These are phyloP conservation scores for Cutaneotrichosporon curvatum DNA, from an alignment of 1,284 basidiomycete species.

Conservation along the genomic window DNA sequence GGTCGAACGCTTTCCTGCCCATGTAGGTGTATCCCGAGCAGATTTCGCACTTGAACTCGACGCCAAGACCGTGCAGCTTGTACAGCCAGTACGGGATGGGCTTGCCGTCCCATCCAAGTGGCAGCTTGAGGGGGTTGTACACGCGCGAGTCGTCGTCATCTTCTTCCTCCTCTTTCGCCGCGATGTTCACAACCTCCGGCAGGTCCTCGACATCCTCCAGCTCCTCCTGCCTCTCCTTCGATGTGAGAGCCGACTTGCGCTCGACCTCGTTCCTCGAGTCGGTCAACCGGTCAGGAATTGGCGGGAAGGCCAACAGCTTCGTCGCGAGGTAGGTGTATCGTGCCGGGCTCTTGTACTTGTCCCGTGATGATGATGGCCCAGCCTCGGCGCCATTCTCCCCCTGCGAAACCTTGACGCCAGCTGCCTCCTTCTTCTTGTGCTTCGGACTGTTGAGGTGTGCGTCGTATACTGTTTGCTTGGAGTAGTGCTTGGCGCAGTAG, in stretches of 20 bases:
- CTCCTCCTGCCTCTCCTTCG: slow-evolving; percentile 92
- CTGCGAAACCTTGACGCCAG: slow-evolving; percentile 42
- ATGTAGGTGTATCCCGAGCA: slow-evolving; percentile 94
- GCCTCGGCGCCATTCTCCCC: slow-evolving; percentile 22
- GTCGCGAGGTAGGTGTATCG: slow-evolving; percentile 65
- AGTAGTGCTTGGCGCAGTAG: slow-evolving; percentile 86
- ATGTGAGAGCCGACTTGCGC: slow-evolving; percentile 88
- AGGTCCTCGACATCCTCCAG: slow-evolving; percentile 69
- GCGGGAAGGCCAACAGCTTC: slow-evolving; percentile 56
- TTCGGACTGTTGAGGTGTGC: slow-evolving; percentile 92
- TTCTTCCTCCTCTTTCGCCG: slow-evolving; percentile 48
- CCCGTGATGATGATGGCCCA: slow-evolving; percentile 44
- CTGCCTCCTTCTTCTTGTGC: slow-evolving; percentile 71
- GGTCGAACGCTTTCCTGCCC: slow-evolving; percentile 54
- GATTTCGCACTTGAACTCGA: slow-evolving; percentile 96
- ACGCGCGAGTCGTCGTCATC: slow-evolving; percentile 84
- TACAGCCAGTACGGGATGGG: slow-evolving; percentile 99
- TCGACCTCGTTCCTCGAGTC: slow-evolving; percentile 96
- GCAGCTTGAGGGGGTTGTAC: slow-evolving; percentile 95
- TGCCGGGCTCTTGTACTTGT: slow-evolving; percentile 63
- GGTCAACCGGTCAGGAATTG: slow-evolving; percentile 59
- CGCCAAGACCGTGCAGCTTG: slow-evolving; percentile 93
- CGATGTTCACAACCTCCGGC: slow-evolving; percentile 51
- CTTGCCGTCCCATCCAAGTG: slow-evolving; percentile 96
- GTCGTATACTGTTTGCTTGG: slow-evolving; percentile 96